These are phyloP conservation scores for Chenopodium suecicum DNA, from an alignment of 148 eudicot genomes.

Conservation along the genomic window DNA sequence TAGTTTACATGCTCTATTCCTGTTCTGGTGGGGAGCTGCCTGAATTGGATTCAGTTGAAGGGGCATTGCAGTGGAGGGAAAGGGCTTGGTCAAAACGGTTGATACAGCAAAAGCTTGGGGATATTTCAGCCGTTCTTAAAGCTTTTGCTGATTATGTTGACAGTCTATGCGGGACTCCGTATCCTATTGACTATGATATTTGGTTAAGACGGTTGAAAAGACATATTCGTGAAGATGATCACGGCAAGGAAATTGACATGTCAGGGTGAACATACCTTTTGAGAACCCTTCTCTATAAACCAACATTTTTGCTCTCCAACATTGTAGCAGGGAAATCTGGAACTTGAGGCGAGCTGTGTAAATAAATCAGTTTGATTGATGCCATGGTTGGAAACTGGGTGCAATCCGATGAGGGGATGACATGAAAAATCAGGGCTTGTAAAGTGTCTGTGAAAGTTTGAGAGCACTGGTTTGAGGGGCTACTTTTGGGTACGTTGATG, in stretches of 20 bases:
- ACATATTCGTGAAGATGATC: slow-evolving; percentile 60
- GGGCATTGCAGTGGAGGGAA: slow-evolving; percentile 91
- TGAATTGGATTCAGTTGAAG: slow-evolving; percentile 86
- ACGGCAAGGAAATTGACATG: slow-evolving; percentile 63
- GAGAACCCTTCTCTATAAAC: neutral
- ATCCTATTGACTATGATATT: slow-evolving; percentile 72
- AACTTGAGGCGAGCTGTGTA: slow-evolving; percentile 5
- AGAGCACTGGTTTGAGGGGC: slow-evolving; percentile 1
- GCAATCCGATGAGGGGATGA: neutral
- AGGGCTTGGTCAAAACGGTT: slow-evolving; percentile 82
- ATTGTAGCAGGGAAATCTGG: neutral
- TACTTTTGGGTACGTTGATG: neutral
- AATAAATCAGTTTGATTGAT: slow-evolving; percentile 7
- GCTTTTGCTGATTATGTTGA: slow-evolving; percentile 98
- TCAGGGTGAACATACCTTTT: slow-evolving; percentile 34
- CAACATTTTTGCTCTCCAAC: slow-evolving; percentile 1
- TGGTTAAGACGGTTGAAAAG: slow-evolving; percentile 84
- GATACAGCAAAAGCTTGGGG: slow-evolving; percentile 92
- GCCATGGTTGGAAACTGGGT: slow-evolving; percentile 5
- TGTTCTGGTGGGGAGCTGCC: slow-evolving; percentile 72
- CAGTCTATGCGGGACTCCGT: slow-evolving; percentile 92
- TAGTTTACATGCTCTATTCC: slow-evolving; percentile 86
- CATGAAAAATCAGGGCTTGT: neutral
- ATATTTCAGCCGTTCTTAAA: slow-evolving; percentile 85
- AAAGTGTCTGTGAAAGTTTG: neutral